Evolutionary conservation across 352 stramenopile genomes (phyloP), one percentile per base, ranked within the genome.

Genomic region (Phytophthora niederhauseri): DNA sequence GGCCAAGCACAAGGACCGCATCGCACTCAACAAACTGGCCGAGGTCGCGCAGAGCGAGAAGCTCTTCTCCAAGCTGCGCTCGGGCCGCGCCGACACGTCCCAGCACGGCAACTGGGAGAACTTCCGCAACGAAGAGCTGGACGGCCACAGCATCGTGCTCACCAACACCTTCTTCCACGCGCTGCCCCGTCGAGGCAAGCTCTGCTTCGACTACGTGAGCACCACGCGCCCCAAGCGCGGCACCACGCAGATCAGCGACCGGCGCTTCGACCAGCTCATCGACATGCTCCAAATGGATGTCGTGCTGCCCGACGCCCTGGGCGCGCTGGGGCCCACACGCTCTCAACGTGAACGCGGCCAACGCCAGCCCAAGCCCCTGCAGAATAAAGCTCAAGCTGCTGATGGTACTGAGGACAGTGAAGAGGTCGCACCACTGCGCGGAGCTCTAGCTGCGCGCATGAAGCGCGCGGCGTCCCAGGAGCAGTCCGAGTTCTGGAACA

Each of bases 51-150:
- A 97, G 54, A 82, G 78, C 53, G 88, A 97, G 59, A 94, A 95
- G 66, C 72, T 90, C 9, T 93, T 93, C 45, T 92, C 82, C 3
- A 85, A 78, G 51, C 57, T 77, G 57, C 84, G 74, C 3, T 92
- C 78, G 3, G 68, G 73, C 4, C 76, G 81, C 1, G 66, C 75
- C 8, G 88, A 97, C 50, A 97, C 86, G 20, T 95, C 85, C 6
- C 90, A 98, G 73, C 89, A 97, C 41, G 89, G 88, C 22, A 96
- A 97, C 60, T 97, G 90, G 88, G 85, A 97, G 65, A 98, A 97
- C 66, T 98, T 97, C 56, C 84, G 92, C 46, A 98, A 98, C 55
- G 92, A 97, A 76, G 79, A 80, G 38, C 82, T 96, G 20, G 90
- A 97, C 50, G 87, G 87, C 8, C 68, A 86, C 46, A 72, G 68